These are phyloP conservation scores for Heritiera fomes DNA, from an alignment of 345 rosid genomes.

Conservation along the genomic window DNA sequence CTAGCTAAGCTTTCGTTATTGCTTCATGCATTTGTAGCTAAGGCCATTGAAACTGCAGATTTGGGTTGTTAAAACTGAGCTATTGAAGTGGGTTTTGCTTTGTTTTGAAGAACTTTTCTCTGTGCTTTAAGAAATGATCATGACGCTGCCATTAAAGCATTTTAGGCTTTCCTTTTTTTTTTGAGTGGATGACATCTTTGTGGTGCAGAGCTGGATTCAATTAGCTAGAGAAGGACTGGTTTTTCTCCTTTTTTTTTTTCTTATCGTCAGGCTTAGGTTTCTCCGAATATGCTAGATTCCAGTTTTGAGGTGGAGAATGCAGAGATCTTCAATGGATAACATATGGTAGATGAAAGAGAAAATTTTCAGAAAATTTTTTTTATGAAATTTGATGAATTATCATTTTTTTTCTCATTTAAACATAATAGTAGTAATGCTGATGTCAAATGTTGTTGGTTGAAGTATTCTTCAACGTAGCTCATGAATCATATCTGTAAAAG, in stretches of 20 bases:
- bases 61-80: constrained; percentile 15
- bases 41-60: not conserved
- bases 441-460: too few species aligned
- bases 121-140: not conserved
- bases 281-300: too few species aligned
- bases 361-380: too few species aligned
- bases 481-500: too few species aligned
- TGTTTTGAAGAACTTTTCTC: not conserved
- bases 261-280: too few species aligned
- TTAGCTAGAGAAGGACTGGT: not conserved
- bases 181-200: not conserved
- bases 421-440: too few species aligned
- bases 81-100: constrained; percentile 9
- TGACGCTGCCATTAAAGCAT: not conserved
- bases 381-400: too few species aligned
- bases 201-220: constrained; percentile 15
- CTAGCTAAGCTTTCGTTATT: not conserved
- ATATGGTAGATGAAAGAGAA: too few species aligned
- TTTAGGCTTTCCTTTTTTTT: not conserved
- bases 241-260: not conserved
- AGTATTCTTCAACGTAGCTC: too few species aligned
- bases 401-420: too few species aligned
- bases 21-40: not conserved
- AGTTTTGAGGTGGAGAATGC: too few species aligned
- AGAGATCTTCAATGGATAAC: too few species aligned